Percentiles rank a stretch among this genome's conserved stretches.
These are phyloP conservation scores for Spatholobus suberectus DNA, from an alignment of 306 rosid species.

Conservation along the genomic window DNA sequence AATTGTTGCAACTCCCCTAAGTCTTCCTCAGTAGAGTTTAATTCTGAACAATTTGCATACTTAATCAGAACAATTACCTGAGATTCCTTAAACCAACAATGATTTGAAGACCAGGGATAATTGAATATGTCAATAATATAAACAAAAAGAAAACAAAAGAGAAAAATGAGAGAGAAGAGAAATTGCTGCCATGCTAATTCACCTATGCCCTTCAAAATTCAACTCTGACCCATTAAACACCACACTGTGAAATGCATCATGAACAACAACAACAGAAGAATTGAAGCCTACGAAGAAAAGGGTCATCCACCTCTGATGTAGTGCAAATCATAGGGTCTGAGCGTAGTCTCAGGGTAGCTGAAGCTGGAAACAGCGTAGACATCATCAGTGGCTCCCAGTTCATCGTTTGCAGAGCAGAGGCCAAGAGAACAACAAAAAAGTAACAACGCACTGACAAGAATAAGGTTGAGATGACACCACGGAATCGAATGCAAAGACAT, in stretches of 20 bases:
- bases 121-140: background rate
- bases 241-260: background rate
- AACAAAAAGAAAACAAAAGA: background rate
- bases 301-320: constrained; percentile 79
- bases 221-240: constrained; percentile 45
- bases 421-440: constrained; percentile 49
- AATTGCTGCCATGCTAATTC: background rate
- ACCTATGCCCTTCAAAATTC: constrained; percentile 35
- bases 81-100: constrained; percentile 18
- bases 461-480: constrained; percentile 44
- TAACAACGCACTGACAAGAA: constrained; percentile 55
- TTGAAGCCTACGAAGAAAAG: constrained; percentile 36
- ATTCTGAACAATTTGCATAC: background rate
- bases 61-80: background rate
- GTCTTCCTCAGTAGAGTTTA: background rate
- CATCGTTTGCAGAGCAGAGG: constrained; percentile 46
- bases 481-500: constrained; percentile 70
- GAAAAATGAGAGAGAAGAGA: background rate
- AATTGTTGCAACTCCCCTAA: constrained; percentile 2
- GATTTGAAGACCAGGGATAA: constrained; percentile 2
- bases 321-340: constrained; percentile 67
- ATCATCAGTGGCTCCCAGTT: constrained; percentile 40
- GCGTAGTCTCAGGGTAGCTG: constrained; percentile 67
- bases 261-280: constrained; percentile 13
- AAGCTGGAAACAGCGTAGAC: constrained; percentile 78